Conservation (phyloP, 2,329 filamentous ascomycete genomes). For the Diplodia corticola region DNA sequence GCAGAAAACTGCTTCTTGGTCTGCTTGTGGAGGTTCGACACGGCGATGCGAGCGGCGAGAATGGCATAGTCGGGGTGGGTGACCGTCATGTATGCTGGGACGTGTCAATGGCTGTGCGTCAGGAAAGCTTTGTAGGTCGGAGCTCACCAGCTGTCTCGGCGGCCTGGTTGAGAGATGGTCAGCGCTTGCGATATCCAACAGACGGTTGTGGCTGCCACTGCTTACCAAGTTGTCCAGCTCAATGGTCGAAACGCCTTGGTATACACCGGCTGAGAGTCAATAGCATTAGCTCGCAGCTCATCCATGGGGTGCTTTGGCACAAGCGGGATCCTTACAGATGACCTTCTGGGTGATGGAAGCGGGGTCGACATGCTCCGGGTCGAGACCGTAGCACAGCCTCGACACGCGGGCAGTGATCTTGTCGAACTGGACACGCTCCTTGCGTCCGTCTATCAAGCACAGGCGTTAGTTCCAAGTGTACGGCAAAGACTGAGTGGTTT, state of each 20-base stretch:
- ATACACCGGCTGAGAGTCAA: conserved; percentile 68
- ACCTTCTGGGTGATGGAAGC: conserved; percentile 99
- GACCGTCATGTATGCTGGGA: conserved; percentile 91
- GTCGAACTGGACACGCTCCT: conserved; percentile 99
- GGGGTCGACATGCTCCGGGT: conserved; percentile 92
- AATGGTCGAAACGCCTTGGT: conserved; percentile 94
- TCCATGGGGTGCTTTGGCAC: background rate
- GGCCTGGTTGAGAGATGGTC: conserved; percentile 59
- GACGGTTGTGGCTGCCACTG: conserved; percentile 25
- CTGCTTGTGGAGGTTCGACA: conserved; percentile 99
- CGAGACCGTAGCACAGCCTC: conserved; percentile 93
- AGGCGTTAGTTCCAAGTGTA: background rate
- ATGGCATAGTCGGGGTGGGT: conserved; percentile 99
- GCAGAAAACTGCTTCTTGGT: conserved; percentile 99
- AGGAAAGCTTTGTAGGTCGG: background rate
- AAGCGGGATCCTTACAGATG: conserved; percentile 57
- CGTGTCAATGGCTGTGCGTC: background rate
- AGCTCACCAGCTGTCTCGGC: conserved; percentile 74
- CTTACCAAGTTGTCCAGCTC: conserved; percentile 95
- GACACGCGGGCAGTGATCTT: conserved; percentile 99
- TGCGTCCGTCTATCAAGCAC: conserved; percentile 77
- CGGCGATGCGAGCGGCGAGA: conserved; percentile 94
- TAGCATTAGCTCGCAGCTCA: background rate
- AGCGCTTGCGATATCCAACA: background rate
- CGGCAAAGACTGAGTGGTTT: background rate